Percentiles rank a stretch among this genome's conserved stretches.
Evolutionary conservation across 768 basidiomycete species (phyloP).

Genomic region (Lactifluus hygrophoroides): DNA sequence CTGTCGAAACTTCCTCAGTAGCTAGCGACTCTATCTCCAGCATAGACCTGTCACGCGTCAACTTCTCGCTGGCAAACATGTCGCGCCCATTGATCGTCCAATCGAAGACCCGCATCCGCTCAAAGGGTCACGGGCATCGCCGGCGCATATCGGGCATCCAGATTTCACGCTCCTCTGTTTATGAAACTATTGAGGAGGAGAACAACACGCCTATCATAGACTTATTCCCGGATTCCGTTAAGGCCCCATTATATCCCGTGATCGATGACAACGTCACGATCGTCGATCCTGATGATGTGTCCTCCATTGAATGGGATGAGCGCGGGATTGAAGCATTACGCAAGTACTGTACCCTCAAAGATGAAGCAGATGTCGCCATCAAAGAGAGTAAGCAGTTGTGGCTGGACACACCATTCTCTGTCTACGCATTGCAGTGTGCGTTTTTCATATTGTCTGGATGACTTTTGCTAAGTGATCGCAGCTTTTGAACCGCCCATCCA

Average conservation of each 20-base stretch:
- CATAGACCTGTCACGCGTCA: constrained; percentile 52
- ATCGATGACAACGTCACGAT: constrained; percentile 32
- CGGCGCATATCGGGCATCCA: constrained; percentile 59
- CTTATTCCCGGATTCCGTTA: constrained; percentile 6
- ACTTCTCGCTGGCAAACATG: constrained; percentile 44
- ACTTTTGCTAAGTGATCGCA: background rate
- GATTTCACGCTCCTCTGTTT: constrained; percentile 57
- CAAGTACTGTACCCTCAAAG: constrained; percentile 57
- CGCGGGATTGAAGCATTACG: constrained; percentile 54
- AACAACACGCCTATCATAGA: constrained; percentile 22
- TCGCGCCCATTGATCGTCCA: constrained; percentile 40
- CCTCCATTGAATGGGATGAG: constrained; percentile 55
- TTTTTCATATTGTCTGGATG: constrained; percentile 12
- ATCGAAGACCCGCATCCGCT: constrained; percentile 40
- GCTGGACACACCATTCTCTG: constrained; percentile 64
- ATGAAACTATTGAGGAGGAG: constrained; percentile 78
- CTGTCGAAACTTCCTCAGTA: constrained; percentile 51
- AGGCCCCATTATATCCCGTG: constrained; percentile 3
- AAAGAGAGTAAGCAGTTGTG: constrained; percentile 56
- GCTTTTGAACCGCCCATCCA: constrained; percentile 66
- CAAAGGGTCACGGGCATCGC: constrained; percentile 59
- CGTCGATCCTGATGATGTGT: constrained; percentile 44
- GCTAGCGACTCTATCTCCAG: constrained; percentile 72
- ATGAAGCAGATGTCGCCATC: constrained; percentile 60
- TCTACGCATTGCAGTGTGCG: constrained; percentile 68